Evolutionary conservation across 805 yeast species (phyloP).

Genomic region (Candida sphagnicola): DNA sequence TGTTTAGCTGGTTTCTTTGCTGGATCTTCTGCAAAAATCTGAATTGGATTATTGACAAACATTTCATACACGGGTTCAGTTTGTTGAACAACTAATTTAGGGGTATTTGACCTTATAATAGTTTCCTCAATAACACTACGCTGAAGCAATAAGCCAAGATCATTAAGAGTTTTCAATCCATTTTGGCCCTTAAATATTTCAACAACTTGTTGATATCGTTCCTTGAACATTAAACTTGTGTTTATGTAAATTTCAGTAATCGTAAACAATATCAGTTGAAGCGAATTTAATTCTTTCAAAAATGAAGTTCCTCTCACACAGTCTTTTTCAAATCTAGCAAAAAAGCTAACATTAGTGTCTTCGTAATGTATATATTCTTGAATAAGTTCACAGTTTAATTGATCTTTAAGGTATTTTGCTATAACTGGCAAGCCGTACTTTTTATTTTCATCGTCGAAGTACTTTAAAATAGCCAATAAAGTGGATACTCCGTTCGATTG

Average conservation of each 20-base stretch:
- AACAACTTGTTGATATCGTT: constrained; percentile 39
- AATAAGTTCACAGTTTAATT: constrained; percentile 25
- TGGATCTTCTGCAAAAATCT: constrained; percentile 44
- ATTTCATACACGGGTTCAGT: constrained; percentile 31
- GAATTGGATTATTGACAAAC: constrained; percentile 30
- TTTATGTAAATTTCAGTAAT: constrained; percentile 56
- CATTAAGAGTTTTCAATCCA: constrained; percentile 39
- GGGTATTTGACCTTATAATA: constrained; percentile 44
- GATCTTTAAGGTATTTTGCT: constrained; percentile 26
- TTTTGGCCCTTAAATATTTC: constrained; percentile 35
- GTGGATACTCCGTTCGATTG: constrained; percentile 52
- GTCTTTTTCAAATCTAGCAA: constrained; percentile 25
- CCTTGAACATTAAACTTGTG: constrained; percentile 47
- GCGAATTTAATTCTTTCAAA: constrained; percentile 30
- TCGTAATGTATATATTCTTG: constrained; percentile 27
- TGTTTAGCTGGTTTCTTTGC: constrained; percentile 16
- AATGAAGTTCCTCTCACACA: constrained; percentile 26
- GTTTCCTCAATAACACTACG: constrained; percentile 58
- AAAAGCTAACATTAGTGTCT: constrained; percentile 30
- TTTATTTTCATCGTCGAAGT: constrained; percentile 52
- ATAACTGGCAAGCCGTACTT: constrained; percentile 42
- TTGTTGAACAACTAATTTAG: constrained; percentile 42
- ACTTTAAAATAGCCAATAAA: constrained; percentile 50
- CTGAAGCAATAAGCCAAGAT: constrained; percentile 44
- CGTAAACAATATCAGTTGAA: constrained; percentile 46